These are phyloP conservation scores for Mycocentrospora acerina DNA, from an alignment of 2,329 filamentous ascomycete genomes.

Conservation along the genomic window DNA sequence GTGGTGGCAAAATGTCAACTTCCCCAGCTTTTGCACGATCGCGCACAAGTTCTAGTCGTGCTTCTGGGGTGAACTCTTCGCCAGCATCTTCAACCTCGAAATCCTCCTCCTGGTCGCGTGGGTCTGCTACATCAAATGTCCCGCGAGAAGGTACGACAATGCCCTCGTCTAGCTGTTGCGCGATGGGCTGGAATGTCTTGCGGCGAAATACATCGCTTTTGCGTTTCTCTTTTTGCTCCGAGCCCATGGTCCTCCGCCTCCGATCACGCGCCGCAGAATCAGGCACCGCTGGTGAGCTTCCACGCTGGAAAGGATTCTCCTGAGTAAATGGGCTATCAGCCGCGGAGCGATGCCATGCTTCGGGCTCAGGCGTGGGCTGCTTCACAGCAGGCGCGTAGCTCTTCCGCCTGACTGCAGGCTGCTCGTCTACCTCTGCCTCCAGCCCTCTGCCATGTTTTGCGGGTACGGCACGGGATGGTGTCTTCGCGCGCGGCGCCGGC, in stretches of 20 bases:
- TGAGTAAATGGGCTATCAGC: conserved; percentile 74
- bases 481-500: conserved; percentile 28
- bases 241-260: conserved; percentile 55
- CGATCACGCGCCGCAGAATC: conserved; percentile 45
- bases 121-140: conserved; percentile 60
- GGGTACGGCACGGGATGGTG: conserved; percentile 42
- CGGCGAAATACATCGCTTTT: conserved; percentile 47
- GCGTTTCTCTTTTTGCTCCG: conserved; percentile 43
- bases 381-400: conserved; percentile 46
- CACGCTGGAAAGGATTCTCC: conserved; percentile 92
- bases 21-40: conserved; percentile 63
- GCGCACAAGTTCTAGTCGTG: conserved; percentile 72
- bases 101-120: conserved; percentile 44
- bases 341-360: conserved; percentile 43
- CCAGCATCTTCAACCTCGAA: conserved; percentile 62
- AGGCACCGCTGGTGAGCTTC: conserved; percentile 64
- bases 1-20: conserved; percentile 49
- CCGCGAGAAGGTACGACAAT: conserved; percentile 57
- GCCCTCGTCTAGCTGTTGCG: conserved; percentile 54
- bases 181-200: conserved; percentile 45
- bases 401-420: conserved; percentile 38
- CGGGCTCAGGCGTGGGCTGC: conserved; percentile 52
- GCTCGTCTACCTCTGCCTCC: conserved; percentile 39
- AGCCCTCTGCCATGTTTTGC: conserved; percentile 46
- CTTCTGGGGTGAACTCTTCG: conserved; percentile 94